Percentiles rank a stretch among this genome's conserved stretches.
Evolutionary conservation across 1,284 basidiomycete genomes (phyloP).

Genomic region (Agroathelia rolfsii): DNA sequence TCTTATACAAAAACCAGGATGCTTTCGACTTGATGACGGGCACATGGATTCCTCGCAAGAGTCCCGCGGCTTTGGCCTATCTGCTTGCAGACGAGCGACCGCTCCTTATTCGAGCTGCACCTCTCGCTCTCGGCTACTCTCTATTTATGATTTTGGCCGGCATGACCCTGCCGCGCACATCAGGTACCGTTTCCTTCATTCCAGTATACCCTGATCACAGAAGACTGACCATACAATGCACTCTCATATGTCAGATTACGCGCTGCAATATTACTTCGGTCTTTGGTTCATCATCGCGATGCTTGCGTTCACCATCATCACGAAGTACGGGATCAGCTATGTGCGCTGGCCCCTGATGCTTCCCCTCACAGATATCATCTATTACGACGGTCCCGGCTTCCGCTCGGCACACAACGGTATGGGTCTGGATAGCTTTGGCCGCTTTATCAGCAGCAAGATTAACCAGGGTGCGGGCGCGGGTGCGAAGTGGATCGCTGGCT

Average conservation of each 20-base stretch:
- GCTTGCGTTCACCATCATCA: constrained; percentile 57
- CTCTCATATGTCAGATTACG: constrained; percentile 51
- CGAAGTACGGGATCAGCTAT: constrained; percentile 76
- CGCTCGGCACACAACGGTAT: constrained; percentile 71
- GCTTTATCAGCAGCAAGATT: constrained; percentile 18
- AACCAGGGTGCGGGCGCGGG: constrained; percentile 23
- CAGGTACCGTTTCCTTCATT: constrained; percentile 45
- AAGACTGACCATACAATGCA: constrained; percentile 17
- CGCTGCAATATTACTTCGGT: constrained; percentile 71
- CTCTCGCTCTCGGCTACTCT: constrained; percentile 31
- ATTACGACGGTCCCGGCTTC: constrained; percentile 83
- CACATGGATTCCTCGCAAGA: constrained; percentile 73
- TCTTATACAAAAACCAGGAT: constrained; percentile 54
- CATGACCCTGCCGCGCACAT: constrained; percentile 72
- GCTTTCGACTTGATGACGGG: constrained; percentile 94
- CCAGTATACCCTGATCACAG: constrained; percentile 23
- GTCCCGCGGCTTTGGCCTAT: constrained; percentile 51
- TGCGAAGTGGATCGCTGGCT: constrained; percentile 24
- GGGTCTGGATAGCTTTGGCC: constrained; percentile 41
- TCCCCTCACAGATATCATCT: constrained; percentile 76
- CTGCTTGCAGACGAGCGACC: constrained; percentile 75
- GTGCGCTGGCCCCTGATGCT: constrained; percentile 92
- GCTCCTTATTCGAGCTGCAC: constrained; percentile 71
- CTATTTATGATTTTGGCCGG: constrained; percentile 83
- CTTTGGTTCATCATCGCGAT: constrained; percentile 65